Evolutionary conservation across 257 asterid genomes (phyloP).

Genomic region (Solanum infundibuliforme): DNA sequence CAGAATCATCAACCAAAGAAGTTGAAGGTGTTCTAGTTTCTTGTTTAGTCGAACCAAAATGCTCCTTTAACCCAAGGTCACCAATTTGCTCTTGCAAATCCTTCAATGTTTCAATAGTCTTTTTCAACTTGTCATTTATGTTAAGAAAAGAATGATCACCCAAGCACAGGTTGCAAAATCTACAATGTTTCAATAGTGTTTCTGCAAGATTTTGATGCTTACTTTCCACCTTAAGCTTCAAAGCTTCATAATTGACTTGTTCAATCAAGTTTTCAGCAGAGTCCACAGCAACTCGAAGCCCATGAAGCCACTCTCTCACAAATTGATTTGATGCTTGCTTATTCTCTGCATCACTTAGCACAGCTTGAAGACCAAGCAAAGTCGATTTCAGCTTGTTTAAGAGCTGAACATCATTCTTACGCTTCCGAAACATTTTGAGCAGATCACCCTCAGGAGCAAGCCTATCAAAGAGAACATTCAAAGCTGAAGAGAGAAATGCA

Average conservation of each 20-base stretch:
- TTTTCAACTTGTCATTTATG: not conserved
- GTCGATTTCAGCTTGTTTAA: too few relatives aligned
- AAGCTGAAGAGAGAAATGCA: too few relatives aligned
- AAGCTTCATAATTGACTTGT: not conserved
- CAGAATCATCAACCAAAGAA: not conserved
- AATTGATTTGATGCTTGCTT: not conserved
- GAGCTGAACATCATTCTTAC: too few relatives aligned
- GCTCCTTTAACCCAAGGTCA: not conserved
- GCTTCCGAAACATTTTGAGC: too few relatives aligned
- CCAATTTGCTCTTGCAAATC: not conserved
- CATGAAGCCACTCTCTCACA: conserved; percentile 1
- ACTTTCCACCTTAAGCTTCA: not conserved
- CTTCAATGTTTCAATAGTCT: not conserved
- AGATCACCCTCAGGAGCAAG: too few relatives aligned
- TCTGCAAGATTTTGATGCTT: not conserved
- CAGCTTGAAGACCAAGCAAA: too few relatives aligned
- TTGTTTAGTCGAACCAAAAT: not conserved
- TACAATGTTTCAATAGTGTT: not conserved
- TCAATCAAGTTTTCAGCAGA: not conserved
- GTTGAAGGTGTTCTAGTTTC: not conserved
- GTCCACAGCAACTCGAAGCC: not conserved
- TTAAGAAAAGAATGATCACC: not conserved
- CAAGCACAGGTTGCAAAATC: not conserved
- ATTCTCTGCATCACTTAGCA: conserved; percentile 1
- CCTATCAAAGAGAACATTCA: too few relatives aligned